These are phyloP conservation scores for Trichoderma asperelloides DNA, from an alignment of 495 filamentous ascomycete genomes.

Conservation along the genomic window DNA sequence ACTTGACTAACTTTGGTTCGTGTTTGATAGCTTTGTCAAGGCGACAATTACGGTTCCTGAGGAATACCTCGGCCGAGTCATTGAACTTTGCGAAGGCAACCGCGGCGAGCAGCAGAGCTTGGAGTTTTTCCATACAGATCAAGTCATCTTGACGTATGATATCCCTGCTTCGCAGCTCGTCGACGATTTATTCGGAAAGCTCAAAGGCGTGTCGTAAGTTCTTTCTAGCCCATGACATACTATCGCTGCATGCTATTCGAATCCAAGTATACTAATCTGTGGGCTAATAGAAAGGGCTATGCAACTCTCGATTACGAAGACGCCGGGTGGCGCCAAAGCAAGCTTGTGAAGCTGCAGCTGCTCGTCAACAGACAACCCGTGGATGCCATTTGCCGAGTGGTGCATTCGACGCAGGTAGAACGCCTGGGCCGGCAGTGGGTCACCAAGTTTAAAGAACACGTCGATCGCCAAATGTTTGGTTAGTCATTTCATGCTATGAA, in stretches of 20 bases:
- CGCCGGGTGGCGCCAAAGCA: constrained; percentile 70
- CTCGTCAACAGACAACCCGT: constrained; percentile 88
- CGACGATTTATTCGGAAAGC: constrained; percentile 94
- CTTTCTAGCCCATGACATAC: constrained; percentile 45
- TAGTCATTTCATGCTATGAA: too few relatives aligned
- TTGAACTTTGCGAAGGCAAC: constrained; percentile 87
- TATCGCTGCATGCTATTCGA: background rate
- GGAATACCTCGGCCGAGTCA: constrained; percentile 86
- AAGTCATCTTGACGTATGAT: constrained; percentile 92
- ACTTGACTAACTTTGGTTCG: background rate
- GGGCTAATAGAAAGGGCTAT: constrained; percentile 34
- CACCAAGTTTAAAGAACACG: constrained; percentile 92
- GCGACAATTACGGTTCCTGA: constrained; percentile 87
- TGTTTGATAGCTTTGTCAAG: constrained; percentile 45
- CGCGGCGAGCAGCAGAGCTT: constrained; percentile 78
- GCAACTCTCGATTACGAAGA: constrained; percentile 94
- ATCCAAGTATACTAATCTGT: background rate
- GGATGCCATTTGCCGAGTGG: constrained; percentile 84
- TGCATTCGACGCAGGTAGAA: constrained; percentile 71
- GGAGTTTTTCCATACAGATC: constrained; percentile 85
- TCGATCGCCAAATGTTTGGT: constrained; percentile 84
- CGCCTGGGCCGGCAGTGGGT: constrained; percentile 80
- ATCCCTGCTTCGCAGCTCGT: constrained; percentile 82
- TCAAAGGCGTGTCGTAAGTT: constrained; percentile 67
- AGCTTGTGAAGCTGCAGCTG: constrained; percentile 82